Conservation (phyloP, 129 eudicot species). For the Kitagawia praeruptora region DNA sequence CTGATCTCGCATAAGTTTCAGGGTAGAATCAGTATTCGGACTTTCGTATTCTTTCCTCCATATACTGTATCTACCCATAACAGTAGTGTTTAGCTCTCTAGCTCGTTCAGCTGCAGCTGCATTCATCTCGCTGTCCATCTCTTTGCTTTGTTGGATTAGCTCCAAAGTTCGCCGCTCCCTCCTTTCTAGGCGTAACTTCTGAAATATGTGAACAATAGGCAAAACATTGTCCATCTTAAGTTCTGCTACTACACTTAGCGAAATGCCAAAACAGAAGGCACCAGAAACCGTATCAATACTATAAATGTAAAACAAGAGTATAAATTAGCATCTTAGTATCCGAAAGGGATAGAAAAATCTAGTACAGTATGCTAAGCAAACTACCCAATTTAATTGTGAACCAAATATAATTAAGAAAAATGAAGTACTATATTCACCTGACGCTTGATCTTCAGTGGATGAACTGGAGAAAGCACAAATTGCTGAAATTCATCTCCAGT, state of each 20-base stretch:
- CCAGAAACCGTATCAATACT: background rate
- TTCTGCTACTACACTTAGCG: background rate
- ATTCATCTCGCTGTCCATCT: slow-evolving; percentile 52
- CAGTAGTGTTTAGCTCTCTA: slow-evolving; percentile 57
- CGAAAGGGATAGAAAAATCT: background rate
- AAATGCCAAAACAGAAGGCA: background rate
- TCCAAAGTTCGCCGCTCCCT: slow-evolving; percentile 71
- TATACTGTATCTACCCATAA: slow-evolving; percentile 67
- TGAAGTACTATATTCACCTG: slow-evolving; percentile 36
- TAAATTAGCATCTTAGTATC: background rate
- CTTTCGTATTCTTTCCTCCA: slow-evolving; percentile 94
- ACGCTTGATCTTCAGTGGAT: slow-evolving; percentile 77
- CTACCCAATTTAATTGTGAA: background rate
- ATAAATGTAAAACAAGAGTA: background rate
- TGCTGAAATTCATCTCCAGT: slow-evolving; percentile 25
- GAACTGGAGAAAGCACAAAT: slow-evolving; percentile 25
- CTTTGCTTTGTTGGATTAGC: slow-evolving; percentile 50
- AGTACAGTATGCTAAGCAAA: background rate
- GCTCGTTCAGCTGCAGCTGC: slow-evolving; percentile 77
- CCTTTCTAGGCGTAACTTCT: slow-evolving; percentile 75
- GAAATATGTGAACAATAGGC: slow-evolving; percentile 14
- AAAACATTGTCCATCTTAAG: background rate
- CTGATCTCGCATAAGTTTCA: slow-evolving; percentile 95
- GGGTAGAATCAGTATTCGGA: slow-evolving; percentile 84
- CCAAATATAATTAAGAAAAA: background rate